Percentiles rank a stretch among this genome's conserved stretches.
Conservation (phyloP, 2,329 filamentous ascomycete genomes). For the Penicillium griseofulvum region DNA sequence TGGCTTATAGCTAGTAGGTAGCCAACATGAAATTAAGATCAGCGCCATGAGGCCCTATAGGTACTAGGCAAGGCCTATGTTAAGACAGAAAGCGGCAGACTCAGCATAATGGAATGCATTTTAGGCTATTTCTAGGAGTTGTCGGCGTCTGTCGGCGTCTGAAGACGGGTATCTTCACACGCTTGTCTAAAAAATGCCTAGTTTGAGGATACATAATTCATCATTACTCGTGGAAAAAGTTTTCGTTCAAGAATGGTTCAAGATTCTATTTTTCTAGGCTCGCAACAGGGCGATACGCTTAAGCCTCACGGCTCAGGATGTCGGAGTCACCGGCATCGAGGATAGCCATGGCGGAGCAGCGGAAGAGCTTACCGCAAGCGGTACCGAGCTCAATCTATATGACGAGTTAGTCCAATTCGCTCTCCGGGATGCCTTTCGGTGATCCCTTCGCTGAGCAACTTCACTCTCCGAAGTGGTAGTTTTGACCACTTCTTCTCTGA, state of each 20-base stretch:
- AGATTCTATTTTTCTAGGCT: slow-evolving; percentile 9
- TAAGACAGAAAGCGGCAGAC: neutral
- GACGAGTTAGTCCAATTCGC: slow-evolving; percentile 23
- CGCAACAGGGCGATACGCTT: slow-evolving; percentile 15
- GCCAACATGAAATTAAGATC: neutral
- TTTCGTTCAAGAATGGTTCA: slow-evolving; percentile 12
- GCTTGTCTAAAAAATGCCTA: neutral
- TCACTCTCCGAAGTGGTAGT: slow-evolving; percentile 28
- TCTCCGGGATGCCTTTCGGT: slow-evolving; percentile 23
- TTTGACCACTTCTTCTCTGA: slow-evolving; percentile 25
- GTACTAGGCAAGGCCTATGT: neutral
- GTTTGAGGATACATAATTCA: neutral
- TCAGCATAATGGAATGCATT: neutral
- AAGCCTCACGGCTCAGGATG: slow-evolving; percentile 60
- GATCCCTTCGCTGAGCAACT: slow-evolving; percentile 31
- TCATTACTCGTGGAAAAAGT: neutral
- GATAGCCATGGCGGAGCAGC: slow-evolving; percentile 95
- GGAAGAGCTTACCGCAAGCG: slow-evolving; percentile 98
- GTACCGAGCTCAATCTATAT: slow-evolving; percentile 95
- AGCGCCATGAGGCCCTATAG: neutral
- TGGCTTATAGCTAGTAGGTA: neutral
- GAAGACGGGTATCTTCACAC: neutral
- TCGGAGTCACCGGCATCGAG: slow-evolving; percentile 98
- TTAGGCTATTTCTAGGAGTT: slow-evolving; percentile 16
- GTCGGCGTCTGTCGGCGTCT: neutral